Conservation (phyloP, 1,139 yeast species). For the Taphrina sp. region DNA sequence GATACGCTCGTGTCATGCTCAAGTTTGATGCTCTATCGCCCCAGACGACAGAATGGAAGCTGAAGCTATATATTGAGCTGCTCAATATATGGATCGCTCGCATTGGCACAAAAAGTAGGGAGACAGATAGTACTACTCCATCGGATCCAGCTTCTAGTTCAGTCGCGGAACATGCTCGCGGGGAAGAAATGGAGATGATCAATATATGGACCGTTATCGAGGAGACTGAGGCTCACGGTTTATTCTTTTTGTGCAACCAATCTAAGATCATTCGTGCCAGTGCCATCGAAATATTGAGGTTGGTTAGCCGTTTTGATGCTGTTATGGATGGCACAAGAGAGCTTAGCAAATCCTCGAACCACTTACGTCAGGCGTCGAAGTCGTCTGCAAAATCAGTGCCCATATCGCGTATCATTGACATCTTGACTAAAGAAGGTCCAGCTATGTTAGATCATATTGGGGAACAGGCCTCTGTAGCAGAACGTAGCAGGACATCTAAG, state of each 20-base stretch:
- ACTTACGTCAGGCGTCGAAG: conserved; percentile 18
- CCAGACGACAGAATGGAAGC: conserved; percentile 52
- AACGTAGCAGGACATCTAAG: conserved; percentile 66
- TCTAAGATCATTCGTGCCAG: conserved; percentile 70
- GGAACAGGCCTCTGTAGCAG: conserved; percentile 71
- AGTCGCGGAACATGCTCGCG: conserved; percentile 40
- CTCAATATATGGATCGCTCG: conserved; percentile 77
- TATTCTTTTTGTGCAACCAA: conserved; percentile 86
- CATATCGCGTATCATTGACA: conserved; percentile 29
- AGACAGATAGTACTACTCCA: not conserved
- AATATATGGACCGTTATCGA: conserved; percentile 79
- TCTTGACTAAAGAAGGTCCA: conserved; percentile 47
- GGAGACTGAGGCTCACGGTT: conserved; percentile 93
- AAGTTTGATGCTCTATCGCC: conserved; percentile 57
- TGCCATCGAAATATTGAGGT: conserved; percentile 69
- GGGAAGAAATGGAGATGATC: conserved; percentile 74
- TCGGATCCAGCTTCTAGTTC: not conserved
- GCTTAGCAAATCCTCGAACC: conserved; percentile 33
- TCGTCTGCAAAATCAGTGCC: conserved; percentile 1
- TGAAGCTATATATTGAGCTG: conserved; percentile 73
- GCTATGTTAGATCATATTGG: conserved; percentile 49
- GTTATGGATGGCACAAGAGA: conserved; percentile 61
- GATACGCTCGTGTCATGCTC: conserved; percentile 77
- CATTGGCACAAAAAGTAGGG: conserved; percentile 45
- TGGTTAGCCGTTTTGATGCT: conserved; percentile 81